Conservation (phyloP, 116 monocot species). For the Iris pallida region DNA sequence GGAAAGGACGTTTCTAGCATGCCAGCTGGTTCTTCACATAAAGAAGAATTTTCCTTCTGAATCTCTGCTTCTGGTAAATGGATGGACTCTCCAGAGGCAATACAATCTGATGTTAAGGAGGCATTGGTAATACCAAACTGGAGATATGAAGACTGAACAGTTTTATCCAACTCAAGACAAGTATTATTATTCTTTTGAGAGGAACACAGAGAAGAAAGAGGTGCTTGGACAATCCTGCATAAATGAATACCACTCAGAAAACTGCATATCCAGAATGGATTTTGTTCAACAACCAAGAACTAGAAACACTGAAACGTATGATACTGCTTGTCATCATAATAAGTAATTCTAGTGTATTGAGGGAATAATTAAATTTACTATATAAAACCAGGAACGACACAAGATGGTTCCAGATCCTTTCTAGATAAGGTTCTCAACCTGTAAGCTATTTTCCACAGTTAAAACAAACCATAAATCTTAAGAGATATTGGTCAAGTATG, state of each 20-base stretch:
- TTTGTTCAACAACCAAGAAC: too few relatives aligned
- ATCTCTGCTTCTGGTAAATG: conserved; percentile 12
- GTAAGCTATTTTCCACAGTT: too few relatives aligned
- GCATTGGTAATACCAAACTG: not conserved
- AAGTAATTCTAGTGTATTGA: too few relatives aligned
- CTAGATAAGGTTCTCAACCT: too few relatives aligned
- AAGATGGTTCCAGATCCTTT: too few relatives aligned
- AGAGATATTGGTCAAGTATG: too few relatives aligned
- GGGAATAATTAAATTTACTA: too few relatives aligned
- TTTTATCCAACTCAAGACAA: conserved; percentile 7
- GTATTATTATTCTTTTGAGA: conserved; percentile 12
- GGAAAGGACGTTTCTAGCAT: not conserved
- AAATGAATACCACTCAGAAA: not conserved
- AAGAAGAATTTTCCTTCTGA: conserved; percentile 26
- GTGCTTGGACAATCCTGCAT: conserved; percentile 73
- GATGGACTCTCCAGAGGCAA: conserved; percentile 8
- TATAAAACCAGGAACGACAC: too few relatives aligned
- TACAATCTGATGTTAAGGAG: conserved; percentile 4
- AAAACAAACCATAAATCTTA: too few relatives aligned
- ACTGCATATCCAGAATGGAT: not conserved
- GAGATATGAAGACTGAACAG: conserved; percentile 11
- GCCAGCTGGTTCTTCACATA: conserved; percentile 7
- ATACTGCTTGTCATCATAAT: too few relatives aligned
- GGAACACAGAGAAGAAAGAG: conserved; percentile 43
- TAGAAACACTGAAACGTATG: too few relatives aligned